Conservation (phyloP, 169 alveolate genomes). For the Plasmodium relictum region DNA sequence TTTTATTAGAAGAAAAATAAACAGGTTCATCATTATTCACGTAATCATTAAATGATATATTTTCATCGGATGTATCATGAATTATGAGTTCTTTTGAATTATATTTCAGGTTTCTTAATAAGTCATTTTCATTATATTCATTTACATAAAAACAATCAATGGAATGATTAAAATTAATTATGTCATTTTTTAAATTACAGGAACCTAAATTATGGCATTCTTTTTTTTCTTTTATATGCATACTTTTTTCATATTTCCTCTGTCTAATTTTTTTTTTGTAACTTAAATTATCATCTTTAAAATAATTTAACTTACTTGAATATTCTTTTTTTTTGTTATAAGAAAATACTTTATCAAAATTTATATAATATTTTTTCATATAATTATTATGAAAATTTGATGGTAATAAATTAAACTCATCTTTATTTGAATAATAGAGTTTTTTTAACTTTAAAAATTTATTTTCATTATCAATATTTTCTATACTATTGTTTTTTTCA, state of each 20-base stretch:
- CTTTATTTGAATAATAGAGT: constrained; percentile 14
- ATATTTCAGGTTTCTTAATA: constrained; percentile 1
- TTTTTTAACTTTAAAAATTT: constrained; percentile 27
- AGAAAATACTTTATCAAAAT: constrained; percentile 24
- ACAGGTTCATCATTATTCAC: constrained; percentile 8
- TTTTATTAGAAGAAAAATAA: constrained; percentile 41
- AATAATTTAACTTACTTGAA: not conserved
- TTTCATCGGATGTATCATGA: not conserved
- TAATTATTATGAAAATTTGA: constrained; percentile 11
- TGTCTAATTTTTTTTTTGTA: not conserved
- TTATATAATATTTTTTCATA: constrained; percentile 16
- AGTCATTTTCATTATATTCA: not conserved
- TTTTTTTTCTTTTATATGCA: too few species aligned
- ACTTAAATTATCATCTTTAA: not conserved
- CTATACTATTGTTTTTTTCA: not conserved
- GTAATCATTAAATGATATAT: constrained; percentile 4
- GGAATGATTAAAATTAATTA: constrained; percentile 6
- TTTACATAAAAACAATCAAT: constrained; percentile 1
- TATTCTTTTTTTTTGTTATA: constrained; percentile 6
- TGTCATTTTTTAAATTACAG: constrained; percentile 10
- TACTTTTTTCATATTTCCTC: not conserved
- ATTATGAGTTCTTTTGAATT: not conserved
- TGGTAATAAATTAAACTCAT: not conserved
- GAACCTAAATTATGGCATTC: not conserved
- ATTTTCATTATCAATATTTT: not conserved